phyloP scores from a whole-genome alignment of 805 yeast species.

The Kodamaea restingae region DNA sequence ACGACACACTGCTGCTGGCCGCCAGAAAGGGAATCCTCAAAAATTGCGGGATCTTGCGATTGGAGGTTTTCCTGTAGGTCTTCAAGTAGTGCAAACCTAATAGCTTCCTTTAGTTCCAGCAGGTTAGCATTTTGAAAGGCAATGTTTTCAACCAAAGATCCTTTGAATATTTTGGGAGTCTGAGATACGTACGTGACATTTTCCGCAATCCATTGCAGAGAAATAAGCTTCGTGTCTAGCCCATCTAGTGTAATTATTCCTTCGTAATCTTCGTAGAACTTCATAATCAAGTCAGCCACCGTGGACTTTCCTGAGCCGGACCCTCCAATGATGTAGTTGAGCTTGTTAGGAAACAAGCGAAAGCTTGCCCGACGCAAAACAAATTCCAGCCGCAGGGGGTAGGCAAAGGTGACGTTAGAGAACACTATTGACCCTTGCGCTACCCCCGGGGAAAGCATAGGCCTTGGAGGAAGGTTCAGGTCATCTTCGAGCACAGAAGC shows the following conservation, averaged over 20 bases:
- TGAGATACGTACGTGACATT: conserved; percentile 76
- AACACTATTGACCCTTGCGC: conserved; percentile 50
- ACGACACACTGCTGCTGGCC: conserved; percentile 88
- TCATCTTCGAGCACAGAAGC: conserved; percentile 22
- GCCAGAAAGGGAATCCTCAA: conserved; percentile 60
- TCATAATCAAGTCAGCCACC: conserved; percentile 55
- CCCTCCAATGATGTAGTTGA: conserved; percentile 71
- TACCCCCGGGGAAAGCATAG: background rate
- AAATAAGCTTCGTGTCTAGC: conserved; percentile 38
- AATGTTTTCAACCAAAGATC: conserved; percentile 60
- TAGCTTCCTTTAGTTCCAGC: conserved; percentile 33
- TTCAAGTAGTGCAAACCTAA: conserved; percentile 49
- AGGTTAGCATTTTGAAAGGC: conserved; percentile 29
- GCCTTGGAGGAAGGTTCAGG: conserved; percentile 2
- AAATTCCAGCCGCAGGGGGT: conserved; percentile 51
- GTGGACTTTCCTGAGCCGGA: conserved; percentile 97
- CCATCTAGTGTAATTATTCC: conserved; percentile 66
- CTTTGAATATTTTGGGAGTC: conserved; percentile 59
- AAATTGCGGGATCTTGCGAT: conserved; percentile 53
- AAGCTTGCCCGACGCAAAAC: conserved; percentile 49
- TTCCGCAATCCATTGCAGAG: conserved; percentile 50
- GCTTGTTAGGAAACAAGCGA: conserved; percentile 39
- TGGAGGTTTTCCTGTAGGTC: conserved; percentile 48
- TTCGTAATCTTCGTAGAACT: conserved; percentile 46
- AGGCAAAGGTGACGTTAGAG: conserved; percentile 55